Evolutionary conservation across 257 asterid species (phyloP).

Genomic region (Oldenlandia corymbosa): DNA sequence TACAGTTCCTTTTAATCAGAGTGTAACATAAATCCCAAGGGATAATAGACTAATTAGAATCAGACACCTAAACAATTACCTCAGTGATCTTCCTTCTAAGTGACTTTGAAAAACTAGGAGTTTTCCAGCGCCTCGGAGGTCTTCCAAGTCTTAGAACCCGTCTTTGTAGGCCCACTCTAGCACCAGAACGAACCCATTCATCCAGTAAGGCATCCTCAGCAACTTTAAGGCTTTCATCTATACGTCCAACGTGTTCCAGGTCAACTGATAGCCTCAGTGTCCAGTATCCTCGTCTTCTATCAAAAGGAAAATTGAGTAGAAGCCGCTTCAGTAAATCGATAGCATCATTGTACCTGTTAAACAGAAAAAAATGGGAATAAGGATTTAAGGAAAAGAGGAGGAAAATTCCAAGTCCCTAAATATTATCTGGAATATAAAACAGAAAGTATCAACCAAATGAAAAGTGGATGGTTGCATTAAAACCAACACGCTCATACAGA

Average conservation of each 20-base stretch:
- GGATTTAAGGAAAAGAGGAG: not conserved
- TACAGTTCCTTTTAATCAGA: not conserved
- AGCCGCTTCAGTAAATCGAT: conserved; percentile 62
- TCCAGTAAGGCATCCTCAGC: too few species aligned
- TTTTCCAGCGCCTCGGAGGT: conserved; percentile 96
- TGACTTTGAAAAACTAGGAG: conserved; percentile 53
- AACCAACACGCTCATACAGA: not conserved
- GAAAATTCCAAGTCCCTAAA: not conserved
- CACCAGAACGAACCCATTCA: conserved; percentile 92
- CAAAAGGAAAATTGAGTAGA: conserved; percentile 41
- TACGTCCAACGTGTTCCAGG: conserved; percentile 73
- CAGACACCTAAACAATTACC: conserved; percentile 30
- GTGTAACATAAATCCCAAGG: not conserved
- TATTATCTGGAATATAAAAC: not conserved
- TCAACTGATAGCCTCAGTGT: conserved; percentile 74
- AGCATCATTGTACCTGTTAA: conserved; percentile 57
- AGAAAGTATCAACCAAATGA: not conserved
- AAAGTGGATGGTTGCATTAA: not conserved
- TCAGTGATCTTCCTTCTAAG: conserved; percentile 66
- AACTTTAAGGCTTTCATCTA: conserved; percentile 74
- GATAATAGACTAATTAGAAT: not conserved
- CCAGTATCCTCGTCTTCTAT: conserved; percentile 93
- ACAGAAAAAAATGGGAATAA: conserved; percentile 7
- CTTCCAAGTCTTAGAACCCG: conserved; percentile 75
- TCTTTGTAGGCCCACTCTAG: conserved; percentile 70